A percentile compares a stretch with the other conserved stretches of the same genome.
phyloP scores from a whole-genome alignment of 1,139 yeast genomes.

The Kluyveromyces sp. region DNA sequence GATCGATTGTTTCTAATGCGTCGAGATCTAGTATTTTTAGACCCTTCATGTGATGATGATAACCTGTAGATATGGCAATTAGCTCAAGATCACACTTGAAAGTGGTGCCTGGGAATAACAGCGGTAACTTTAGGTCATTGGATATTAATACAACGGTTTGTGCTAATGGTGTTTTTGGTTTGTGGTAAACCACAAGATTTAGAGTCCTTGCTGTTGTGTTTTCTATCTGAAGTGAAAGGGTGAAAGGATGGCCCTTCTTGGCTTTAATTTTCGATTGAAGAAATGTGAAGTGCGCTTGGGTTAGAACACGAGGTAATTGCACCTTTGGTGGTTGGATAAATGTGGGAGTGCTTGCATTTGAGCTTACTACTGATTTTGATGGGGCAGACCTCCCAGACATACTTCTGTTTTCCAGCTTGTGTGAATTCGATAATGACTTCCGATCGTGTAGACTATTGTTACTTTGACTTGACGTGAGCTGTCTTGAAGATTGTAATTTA shows the following conservation, averaged over 20 bases:
- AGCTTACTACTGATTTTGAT: constrained; percentile 1
- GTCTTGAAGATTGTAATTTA: constrained; percentile 23
- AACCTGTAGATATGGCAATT: constrained; percentile 26
- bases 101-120: constrained; percentile 24
- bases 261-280: constrained; percentile 5
- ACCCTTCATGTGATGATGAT: constrained; percentile 25
- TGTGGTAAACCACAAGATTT: constrained; percentile 21
- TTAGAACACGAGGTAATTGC: constrained; percentile 10
- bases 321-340: not conserved
- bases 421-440: constrained; percentile 8
- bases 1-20: constrained; percentile 24
- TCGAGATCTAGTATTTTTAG: constrained; percentile 26
- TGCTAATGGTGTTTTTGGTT: constrained; percentile 14
- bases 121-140: constrained; percentile 28
- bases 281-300: constrained; percentile 8
- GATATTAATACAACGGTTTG: constrained; percentile 28
- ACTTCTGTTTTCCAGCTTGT: constrained; percentile 30
- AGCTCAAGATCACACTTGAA: constrained; percentile 23
- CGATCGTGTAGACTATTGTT: constrained; percentile 17
- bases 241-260: constrained; percentile 16
- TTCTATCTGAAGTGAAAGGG: constrained; percentile 22
- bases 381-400: constrained; percentile 18
- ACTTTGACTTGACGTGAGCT: constrained; percentile 15
- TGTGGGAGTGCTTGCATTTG: constrained; percentile 14
- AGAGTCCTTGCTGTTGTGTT: constrained; percentile 20